Percentiles rank a stretch among this genome's conserved stretches.
These are phyloP conservation scores for Litsea cubeba DNA, from an alignment of 164 flowering plant genomes.

Conservation along the genomic window DNA sequence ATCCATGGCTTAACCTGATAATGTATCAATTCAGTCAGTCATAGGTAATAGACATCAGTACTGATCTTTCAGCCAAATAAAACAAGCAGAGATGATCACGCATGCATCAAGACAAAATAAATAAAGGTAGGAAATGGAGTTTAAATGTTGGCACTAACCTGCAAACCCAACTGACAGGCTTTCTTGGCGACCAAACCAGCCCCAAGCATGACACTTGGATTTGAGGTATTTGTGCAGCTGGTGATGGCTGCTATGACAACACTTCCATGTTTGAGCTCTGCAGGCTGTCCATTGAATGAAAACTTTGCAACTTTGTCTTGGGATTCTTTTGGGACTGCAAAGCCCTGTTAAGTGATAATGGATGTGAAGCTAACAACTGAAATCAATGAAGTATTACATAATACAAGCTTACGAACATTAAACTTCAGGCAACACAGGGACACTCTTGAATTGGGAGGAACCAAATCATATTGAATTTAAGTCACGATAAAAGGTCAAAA, in stretches of 20 bases:
- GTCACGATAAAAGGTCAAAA: not conserved
- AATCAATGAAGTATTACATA: not conserved
- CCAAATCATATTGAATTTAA: not conserved
- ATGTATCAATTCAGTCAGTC: not conserved
- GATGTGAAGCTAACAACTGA: not conserved
- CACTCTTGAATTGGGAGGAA: not conserved
- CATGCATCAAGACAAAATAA: not conserved
- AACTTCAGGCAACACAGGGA: not conserved
- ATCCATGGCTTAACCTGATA: conserved; percentile 84
- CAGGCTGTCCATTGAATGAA: conserved; percentile 59
- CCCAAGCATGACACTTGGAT: conserved; percentile 92
- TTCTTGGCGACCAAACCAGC: conserved; percentile 91
- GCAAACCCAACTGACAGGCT: conserved; percentile 75
- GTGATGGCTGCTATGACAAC: conserved; percentile 93
- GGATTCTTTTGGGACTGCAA: conserved; percentile 71
- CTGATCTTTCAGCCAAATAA: not conserved
- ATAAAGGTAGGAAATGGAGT: not conserved
- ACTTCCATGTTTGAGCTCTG: conserved; percentile 78
- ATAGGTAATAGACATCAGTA: not conserved
- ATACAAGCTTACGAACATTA: not conserved
- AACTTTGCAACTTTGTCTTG: conserved; percentile 69
- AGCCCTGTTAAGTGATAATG: conserved; percentile 47
- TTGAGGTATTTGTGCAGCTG: conserved; percentile 90
- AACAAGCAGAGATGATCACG: not conserved
- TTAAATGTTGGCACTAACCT: conserved; percentile 38